Evolutionary conservation across 192 early-diverging fungal species (phyloP).

Genomic region (Gryganskiella cystojenkinii): DNA sequence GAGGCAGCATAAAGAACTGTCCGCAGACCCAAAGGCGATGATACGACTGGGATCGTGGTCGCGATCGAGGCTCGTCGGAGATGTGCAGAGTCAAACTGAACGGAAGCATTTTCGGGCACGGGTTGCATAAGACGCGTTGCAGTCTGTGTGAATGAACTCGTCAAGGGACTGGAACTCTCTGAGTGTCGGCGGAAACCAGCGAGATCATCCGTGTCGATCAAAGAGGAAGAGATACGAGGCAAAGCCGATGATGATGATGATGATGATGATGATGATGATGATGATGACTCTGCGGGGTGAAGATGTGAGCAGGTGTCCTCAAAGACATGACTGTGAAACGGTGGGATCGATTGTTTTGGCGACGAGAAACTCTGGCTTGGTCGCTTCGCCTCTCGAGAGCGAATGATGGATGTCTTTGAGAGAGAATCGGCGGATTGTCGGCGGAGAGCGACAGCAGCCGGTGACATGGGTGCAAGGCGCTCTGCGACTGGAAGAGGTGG

Average conservation of each 20-base stretch:
- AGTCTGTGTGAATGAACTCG: background rate
- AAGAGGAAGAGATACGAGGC: background rate
- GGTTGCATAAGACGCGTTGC: conserved; percentile 1
- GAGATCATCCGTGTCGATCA: background rate
- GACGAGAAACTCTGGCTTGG: conserved; percentile 12
- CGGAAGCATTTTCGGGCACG: conserved; percentile 10
- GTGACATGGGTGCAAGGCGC: conserved; percentile 15
- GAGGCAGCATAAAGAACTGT: conserved; percentile 39
- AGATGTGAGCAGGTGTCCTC: conserved; percentile 49
- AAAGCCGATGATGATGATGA: too few species aligned
- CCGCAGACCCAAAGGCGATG: conserved; percentile 18
- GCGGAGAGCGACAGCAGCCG: background rate
- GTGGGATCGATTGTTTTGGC: conserved; percentile 18
- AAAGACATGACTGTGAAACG: conserved; percentile 29
- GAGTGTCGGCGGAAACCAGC: conserved; percentile 30
- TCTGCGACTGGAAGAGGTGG: conserved; percentile 27
- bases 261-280: too few species aligned
- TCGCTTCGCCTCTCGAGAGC: background rate
- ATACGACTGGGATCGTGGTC: conserved; percentile 29
- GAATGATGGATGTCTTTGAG: background rate
- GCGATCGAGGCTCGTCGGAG: conserved; percentile 38
- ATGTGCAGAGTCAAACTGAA: conserved; percentile 3
- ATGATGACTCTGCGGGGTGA: background rate
- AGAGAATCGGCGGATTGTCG: too few species aligned
- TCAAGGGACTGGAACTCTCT: conserved; percentile 10